Conservation (phyloP, 2,329 filamentous ascomycete species). For the Nigrospora sphaerica region DNA sequence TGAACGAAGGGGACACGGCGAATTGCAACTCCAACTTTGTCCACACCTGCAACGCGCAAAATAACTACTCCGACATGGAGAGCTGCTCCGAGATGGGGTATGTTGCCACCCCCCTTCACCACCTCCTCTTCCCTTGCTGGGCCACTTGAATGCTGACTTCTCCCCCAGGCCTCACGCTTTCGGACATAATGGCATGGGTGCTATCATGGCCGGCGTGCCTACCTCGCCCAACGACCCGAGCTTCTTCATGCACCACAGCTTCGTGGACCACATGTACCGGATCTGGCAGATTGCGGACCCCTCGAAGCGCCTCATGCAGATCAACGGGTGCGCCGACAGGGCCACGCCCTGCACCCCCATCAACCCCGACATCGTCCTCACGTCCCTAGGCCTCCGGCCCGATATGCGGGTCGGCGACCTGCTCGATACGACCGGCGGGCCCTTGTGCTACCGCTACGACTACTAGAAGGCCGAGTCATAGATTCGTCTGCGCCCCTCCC, state of each 20-base stretch:
- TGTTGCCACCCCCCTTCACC: constrained; percentile 3
- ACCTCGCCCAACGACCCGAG: constrained; percentile 25
- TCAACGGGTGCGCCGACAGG: constrained; percentile 18
- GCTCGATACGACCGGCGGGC: constrained; percentile 19
- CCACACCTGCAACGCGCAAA: constrained; percentile 21
- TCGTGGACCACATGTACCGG: constrained; percentile 12
- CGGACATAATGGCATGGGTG: constrained; percentile 27
- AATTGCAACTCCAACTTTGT: constrained; percentile 22
- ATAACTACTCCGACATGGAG: constrained; percentile 21
- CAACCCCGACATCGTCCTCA: constrained; percentile 16
- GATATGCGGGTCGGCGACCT: constrained; percentile 15
- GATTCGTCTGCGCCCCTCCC: too few relatives aligned
- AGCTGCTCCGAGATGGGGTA: constrained; percentile 25
- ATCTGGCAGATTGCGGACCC: constrained; percentile 13
- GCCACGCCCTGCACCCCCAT: constrained; percentile 18
- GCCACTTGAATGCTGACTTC: constrained; percentile 6
- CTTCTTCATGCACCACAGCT: constrained; percentile 17
- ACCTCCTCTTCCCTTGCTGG: neutral
- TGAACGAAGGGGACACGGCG: constrained; percentile 22
- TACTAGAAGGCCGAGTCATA: constrained; percentile 10
- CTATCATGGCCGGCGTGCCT: constrained; percentile 26
- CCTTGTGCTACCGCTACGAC: constrained; percentile 23
- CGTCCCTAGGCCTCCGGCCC: constrained; percentile 16
- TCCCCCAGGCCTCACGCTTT: constrained; percentile 24
- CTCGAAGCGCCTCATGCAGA: constrained; percentile 5